Evolutionary conservation across 1,139 yeast genomes (phyloP).

Genomic region (Zhuliangozyma parablackwelliae): DNA sequence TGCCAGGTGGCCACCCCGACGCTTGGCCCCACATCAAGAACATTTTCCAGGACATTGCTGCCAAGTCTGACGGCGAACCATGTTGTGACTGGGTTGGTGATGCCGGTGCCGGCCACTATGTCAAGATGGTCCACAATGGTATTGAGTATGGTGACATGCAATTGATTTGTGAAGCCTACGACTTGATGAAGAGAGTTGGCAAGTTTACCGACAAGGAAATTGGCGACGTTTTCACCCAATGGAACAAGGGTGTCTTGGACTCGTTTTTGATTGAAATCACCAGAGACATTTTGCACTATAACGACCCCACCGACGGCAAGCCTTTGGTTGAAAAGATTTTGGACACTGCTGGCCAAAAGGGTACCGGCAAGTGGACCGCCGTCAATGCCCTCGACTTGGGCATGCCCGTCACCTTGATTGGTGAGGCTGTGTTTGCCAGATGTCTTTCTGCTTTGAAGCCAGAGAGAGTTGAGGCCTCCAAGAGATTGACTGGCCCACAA

Average conservation of each 20-base stretch:
- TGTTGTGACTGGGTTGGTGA: constrained; percentile 99
- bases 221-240: constrained; percentile 83
- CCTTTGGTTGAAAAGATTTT: constrained; percentile 95
- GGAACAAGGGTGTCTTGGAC: constrained; percentile 98
- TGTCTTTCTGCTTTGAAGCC: constrained; percentile 88
- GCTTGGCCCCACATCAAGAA: constrained; percentile 99
- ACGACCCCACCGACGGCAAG: constrained; percentile 81
- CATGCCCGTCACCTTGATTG: constrained; percentile 96
- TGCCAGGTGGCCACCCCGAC: constrained; percentile 98
- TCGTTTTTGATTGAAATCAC: constrained; percentile 97
- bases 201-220: constrained; percentile 88
- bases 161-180: constrained; percentile 96
- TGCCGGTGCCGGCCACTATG: constrained; percentile 98
- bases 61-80: constrained; percentile 97
- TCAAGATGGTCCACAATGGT: constrained; percentile 99
- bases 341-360: constrained; percentile 98
- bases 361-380: constrained; percentile 99
- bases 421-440: constrained; percentile 98
- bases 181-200: constrained; percentile 90
- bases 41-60: constrained; percentile 93
- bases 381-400: constrained; percentile 96
- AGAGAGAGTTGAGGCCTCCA: constrained; percentile 87
- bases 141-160: constrained; percentile 99
- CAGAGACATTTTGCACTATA: constrained; percentile 84
- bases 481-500: constrained; percentile 72